Evolutionary conservation across 257 asterid species (phyloP), one percentile per base, ranked within the genome.

Genomic region (Plantago elongata): DNA sequence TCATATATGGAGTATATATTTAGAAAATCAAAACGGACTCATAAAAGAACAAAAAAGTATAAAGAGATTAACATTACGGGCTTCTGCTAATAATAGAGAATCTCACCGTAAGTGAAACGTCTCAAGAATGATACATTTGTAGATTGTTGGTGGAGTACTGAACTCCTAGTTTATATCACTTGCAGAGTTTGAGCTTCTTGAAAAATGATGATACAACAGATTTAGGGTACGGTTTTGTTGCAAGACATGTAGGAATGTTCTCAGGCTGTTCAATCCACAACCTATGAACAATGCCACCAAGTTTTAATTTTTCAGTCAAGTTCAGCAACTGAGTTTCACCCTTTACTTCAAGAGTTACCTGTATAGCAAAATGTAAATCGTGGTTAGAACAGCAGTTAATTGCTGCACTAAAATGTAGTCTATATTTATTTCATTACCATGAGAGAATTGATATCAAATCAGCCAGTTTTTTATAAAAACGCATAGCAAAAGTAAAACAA

Each of bases 181-280:
- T 92, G 73, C 99, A 92, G 76, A 92, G 95, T 71, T 89, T 86
- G 60, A 92, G 84, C 86, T 77, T 89, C 73, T 75, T 89, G 88
- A 92, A 92, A 75, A 71, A 82, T 17, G 94, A 74, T 13, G 95
- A 81, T 54, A 92, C 94, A 55, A 51, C 3, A 43, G 97, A 84
- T 69, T 92, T 92, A 3, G 95, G 96, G 73, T 83, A 92, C 13
- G 99, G 99, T 61, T 92, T 92, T 27, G 92, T 86, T 47, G 97
- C 89, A 61, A 92, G 87, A 82, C 97, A 89, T 17, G 97, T 89
- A 14, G 99, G 78, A 51, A 81, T 75, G 69, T 89, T 84, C 84
- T 92, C 97, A 0, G 99, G 97, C 60, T 86, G 96, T 72, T 92
- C 99, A 59, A 84, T 79, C 99, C 97, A 92, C 69, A 92, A 69